Evolutionary conservation across 2,329 filamentous ascomycete species (phyloP).

Genomic region (Pestalotiopsis sp.): DNA sequence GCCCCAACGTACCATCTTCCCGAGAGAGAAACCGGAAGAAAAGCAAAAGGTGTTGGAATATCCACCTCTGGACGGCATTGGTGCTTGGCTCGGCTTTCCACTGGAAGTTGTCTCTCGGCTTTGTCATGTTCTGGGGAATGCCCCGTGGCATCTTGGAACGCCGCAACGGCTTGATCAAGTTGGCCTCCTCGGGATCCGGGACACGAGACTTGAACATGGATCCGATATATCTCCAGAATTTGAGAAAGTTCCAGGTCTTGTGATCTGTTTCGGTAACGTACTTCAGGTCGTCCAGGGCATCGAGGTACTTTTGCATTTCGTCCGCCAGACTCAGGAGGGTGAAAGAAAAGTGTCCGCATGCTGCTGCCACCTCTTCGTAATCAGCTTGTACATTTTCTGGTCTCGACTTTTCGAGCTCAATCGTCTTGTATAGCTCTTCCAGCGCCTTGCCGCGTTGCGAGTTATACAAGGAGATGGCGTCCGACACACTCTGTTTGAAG

Average conservation of each 20-base stretch:
- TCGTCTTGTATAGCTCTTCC: slow-evolving; percentile 77
- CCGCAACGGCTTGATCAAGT: slow-evolving; percentile 49
- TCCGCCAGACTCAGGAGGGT: slow-evolving; percentile 89
- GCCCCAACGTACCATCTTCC: slow-evolving; percentile 49
- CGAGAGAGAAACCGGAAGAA: slow-evolving; percentile 51
- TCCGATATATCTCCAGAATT: slow-evolving; percentile 65
- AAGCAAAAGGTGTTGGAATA: slow-evolving; percentile 49
- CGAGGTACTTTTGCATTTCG: slow-evolving; percentile 81
- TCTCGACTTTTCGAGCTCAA: slow-evolving; percentile 69
- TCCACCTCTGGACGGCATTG: slow-evolving; percentile 38
- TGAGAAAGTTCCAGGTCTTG: slow-evolving; percentile 82
- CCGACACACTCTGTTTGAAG: slow-evolving; percentile 77
- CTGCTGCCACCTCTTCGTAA: slow-evolving; percentile 96
- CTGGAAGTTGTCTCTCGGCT: slow-evolving; percentile 54
- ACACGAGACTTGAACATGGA: slow-evolving; percentile 30
- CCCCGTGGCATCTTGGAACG: slow-evolving; percentile 59
- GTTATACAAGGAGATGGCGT: slow-evolving; percentile 81
- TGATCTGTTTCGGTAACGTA: slow-evolving; percentile 64
- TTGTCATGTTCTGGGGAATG: slow-evolving; percentile 56
- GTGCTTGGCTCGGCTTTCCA: slow-evolving; percentile 58
- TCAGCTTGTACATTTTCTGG: slow-evolving; percentile 83
- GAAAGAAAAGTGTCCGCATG: slow-evolving; percentile 95
- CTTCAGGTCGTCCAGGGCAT: slow-evolving; percentile 84
- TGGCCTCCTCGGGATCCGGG: slow-evolving; percentile 45
- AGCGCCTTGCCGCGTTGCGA: slow-evolving; percentile 76